phyloP scores from a whole-genome alignment of 2,329 filamentous ascomycete species.

The Sporothrix euskadiensis region DNA sequence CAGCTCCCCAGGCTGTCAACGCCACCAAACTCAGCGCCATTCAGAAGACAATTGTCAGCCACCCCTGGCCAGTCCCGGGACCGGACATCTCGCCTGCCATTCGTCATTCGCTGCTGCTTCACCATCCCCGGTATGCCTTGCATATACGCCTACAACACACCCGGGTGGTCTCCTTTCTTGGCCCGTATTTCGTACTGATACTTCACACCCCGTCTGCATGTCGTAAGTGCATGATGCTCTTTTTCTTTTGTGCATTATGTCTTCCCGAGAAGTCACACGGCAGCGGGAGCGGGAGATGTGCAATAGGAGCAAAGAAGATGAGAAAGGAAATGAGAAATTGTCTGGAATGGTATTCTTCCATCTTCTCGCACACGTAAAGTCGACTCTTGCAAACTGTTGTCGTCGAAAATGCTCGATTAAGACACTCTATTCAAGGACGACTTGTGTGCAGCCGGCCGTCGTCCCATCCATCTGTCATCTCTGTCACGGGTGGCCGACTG shows the following conservation, averaged over 20 bases:
- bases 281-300: neutral
- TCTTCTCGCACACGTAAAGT: neutral
- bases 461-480: neutral
- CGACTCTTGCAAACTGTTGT: neutral
- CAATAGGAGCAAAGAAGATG: neutral
- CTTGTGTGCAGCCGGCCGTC: neutral
- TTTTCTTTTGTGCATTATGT: neutral
- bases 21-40: neutral
- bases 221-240: neutral
- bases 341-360: neutral
- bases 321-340: neutral
- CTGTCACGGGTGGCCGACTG: neutral
- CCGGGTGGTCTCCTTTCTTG: neutral
- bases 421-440: neutral
- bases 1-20: slow-evolving; percentile 11
- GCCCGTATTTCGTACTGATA: neutral
- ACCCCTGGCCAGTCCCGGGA: neutral
- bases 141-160: neutral
- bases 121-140: neutral
- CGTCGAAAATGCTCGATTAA: neutral
- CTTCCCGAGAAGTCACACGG: neutral
- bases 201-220: neutral
- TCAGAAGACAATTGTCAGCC: neutral
- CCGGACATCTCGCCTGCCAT: neutral
- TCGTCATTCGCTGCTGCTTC: neutral